These are phyloP conservation scores for Acrasis kona DNA, from an alignment of 78 protist species.

Conservation along the genomic window DNA sequence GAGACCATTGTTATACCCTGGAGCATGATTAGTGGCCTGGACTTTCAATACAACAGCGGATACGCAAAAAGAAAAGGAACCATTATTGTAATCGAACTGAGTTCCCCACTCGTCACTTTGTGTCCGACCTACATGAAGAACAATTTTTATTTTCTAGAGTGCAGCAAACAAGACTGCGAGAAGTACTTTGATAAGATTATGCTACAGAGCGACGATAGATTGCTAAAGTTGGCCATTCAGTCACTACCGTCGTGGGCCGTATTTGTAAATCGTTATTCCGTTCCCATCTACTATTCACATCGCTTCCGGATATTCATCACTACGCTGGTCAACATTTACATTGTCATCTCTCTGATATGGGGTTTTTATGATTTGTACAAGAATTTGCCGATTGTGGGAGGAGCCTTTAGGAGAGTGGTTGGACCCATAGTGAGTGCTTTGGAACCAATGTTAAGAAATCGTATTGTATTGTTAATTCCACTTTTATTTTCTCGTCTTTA, in stretches of 20 bases:
- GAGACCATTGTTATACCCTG: no score
- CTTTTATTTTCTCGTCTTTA: not conserved
- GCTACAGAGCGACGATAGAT: not conserved
- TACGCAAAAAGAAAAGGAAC: no score
- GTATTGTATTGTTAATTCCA: not conserved
- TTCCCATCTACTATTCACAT: not conserved
- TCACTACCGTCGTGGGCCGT: not conserved
- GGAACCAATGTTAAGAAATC: not conserved
- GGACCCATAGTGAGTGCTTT: not conserved
- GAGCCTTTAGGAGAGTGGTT: not conserved
- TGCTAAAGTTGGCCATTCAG: not conserved
- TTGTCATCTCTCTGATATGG: not conserved
- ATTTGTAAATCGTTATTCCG: not conserved
- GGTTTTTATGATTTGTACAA: conserved; percentile 1
- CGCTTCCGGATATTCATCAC: not conserved
- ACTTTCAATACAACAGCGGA: not conserved
- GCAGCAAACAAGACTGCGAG: not conserved
- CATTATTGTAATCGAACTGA: no score
- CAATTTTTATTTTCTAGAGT: not conserved
- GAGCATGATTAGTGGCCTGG: no score
- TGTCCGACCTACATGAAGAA: no score
- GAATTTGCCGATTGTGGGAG: not conserved
- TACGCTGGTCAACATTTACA: not conserved
- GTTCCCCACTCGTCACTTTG: no score
- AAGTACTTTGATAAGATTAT: not conserved